A percentile compares a stretch with the other conserved stretches of the same genome.
Evolutionary conservation across 2,329 filamentous ascomycete species (phyloP).

Genomic region (Leptographium galeiforme): DNA sequence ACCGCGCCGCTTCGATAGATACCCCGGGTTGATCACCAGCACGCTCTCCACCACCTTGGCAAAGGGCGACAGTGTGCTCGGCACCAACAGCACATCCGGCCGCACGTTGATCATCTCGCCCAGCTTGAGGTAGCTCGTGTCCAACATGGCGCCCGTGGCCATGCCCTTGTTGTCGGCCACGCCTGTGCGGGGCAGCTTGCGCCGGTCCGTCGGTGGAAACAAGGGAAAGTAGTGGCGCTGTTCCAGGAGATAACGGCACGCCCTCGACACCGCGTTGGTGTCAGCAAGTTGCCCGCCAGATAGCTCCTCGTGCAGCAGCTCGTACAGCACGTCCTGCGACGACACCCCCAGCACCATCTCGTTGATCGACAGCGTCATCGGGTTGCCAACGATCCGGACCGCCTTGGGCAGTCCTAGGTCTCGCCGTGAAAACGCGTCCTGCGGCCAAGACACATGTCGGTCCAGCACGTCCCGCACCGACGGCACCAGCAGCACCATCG

Average conservation of each 20-base stretch:
- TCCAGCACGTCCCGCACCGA: constrained; percentile 70
- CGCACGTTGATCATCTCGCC: constrained; percentile 80
- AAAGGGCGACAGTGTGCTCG: constrained; percentile 74
- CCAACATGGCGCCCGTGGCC: constrained; percentile 64
- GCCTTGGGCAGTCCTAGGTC: constrained; percentile 69
- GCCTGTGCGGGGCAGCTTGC: constrained; percentile 51
- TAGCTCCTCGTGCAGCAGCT: constrained; percentile 64
- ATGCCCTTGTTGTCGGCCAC: constrained; percentile 43
- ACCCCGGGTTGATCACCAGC: constrained; percentile 80
- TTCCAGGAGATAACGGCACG: constrained; percentile 68
- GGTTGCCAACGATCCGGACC: constrained; percentile 71
- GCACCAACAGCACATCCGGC: constrained; percentile 73
- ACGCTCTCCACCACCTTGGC: constrained; percentile 87
- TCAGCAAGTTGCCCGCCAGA: constrained; percentile 37
- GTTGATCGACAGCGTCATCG: constrained; percentile 79
- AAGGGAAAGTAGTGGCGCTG: constrained; percentile 86
- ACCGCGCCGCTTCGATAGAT: constrained; percentile 69
- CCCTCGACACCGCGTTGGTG: constrained; percentile 52
- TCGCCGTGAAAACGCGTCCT: constrained; percentile 47
- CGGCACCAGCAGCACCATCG: constrained; percentile 72
- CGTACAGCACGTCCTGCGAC: constrained; percentile 71
- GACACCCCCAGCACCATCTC: constrained; percentile 73
- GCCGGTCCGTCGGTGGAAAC: constrained; percentile 65
- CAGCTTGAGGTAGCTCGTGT: constrained; percentile 72
- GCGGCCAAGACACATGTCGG: constrained; percentile 77